Evolutionary conservation across 192 early-diverging fungal species (phyloP), one percentile per base, ranked within the genome.

Genomic region (Mortierella alpina): DNA sequence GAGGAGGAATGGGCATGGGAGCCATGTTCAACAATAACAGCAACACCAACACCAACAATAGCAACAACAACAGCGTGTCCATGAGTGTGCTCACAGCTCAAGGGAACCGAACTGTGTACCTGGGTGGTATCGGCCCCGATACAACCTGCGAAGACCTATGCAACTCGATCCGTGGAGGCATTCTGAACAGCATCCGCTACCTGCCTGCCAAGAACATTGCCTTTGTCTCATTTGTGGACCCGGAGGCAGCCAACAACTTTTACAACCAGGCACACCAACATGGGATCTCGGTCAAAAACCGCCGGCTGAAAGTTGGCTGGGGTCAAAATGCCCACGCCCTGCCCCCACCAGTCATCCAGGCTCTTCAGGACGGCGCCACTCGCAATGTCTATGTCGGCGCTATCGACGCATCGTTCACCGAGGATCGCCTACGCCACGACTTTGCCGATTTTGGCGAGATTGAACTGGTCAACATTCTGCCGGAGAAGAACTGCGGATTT

Each of bases 371-470:
- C 45, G 85, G 87, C 5, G 95, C 93, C 8, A 91, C 92, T 0
- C 89, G 95, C 23, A 96, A 95, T 73, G 95, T 96, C 15, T 92
- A 95, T 82, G 84, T 96, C 67, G 94, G 94, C 8, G 85, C 86
- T 50, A 83, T 95, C 12, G 90, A 92, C 60, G 89, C 86, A 0
- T 59, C 54, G 8, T 86, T 94, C 8, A 88, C 86, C 14, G 93
- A 91, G 63, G 93, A 94, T 17, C 86, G 87, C 42, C 86, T 97
- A 17, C 86, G 88, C 13, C 66, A 80, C 46, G 95, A 97, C 69
- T 97, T 97, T 82, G 64, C 84, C 8, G 86, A 90, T 48, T 97
- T 90, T 87, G 95, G 95, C n/a, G 94, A 96, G 60, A 92, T 96
- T 54, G 95, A 97, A 74, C 61, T 94, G 57, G 88, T 97, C 60